Evolutionary conservation across 1,284 basidiomycete species (phyloP).

Genomic region (Amylostereum chailletii): DNA sequence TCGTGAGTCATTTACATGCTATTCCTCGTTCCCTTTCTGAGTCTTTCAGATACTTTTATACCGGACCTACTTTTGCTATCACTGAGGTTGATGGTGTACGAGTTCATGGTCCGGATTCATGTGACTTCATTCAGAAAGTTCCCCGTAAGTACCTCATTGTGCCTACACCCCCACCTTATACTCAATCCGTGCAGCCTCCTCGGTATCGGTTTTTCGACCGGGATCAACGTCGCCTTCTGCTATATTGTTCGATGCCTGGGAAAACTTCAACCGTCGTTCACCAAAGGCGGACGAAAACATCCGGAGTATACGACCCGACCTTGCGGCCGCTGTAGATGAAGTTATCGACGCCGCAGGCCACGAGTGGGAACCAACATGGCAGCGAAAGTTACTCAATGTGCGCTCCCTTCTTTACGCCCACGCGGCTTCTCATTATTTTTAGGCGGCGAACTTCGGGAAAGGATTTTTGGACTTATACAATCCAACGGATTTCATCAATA

Average conservation of each 20-base stretch:
- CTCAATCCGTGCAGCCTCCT: slow-evolving; percentile 41
- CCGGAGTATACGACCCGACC: slow-evolving; percentile 78
- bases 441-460: slow-evolving; percentile 94
- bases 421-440: slow-evolving; percentile 1
- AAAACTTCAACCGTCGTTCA: slow-evolving; percentile 75
- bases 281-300: slow-evolving; percentile 93
- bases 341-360: slow-evolving; percentile 91
- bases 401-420: slow-evolving; percentile 19
- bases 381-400: slow-evolving; percentile 78
- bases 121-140: slow-evolving; percentile 92
- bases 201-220: slow-evolving; percentile 80
- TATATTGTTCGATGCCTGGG: slow-evolving; percentile 88
- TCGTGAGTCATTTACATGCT: slow-evolving; percentile 42
- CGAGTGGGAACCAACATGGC: slow-evolving; percentile 89
- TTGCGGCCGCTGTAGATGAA: slow-evolving; percentile 84
- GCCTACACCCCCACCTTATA: background rate
- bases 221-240: slow-evolving; percentile 90
- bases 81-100: slow-evolving; percentile 87
- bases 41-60: slow-evolving; percentile 64
- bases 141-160: slow-evolving; percentile 44
- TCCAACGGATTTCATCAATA: slow-evolving; percentile 82
- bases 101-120: slow-evolving; percentile 70
- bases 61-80: slow-evolving; percentile 69
- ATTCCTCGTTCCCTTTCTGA: background rate
- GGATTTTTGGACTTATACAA: slow-evolving; percentile 91